Evolutionary conservation across 2,329 filamentous ascomycete species (phyloP), one percentile per base, ranked within the genome.

Genomic region (Colletotrichum paranaense): DNA sequence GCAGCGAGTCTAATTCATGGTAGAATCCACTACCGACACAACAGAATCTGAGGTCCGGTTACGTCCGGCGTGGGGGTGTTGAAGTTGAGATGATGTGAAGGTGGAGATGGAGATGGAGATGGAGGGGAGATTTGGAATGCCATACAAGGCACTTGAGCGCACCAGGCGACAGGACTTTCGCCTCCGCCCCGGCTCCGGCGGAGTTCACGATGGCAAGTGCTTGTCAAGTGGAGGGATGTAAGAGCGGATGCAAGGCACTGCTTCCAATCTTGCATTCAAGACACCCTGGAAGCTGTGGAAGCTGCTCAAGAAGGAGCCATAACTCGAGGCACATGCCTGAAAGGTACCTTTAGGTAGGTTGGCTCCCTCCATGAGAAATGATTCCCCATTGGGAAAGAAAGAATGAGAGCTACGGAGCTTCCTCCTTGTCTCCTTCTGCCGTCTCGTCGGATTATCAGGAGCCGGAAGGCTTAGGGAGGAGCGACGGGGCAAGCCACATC

Each of bases 401-500:
- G 19, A n/a, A 30, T 35, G 30, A 16, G n/a, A 42, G 38, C 11
- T 35, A 35, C 32, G 38, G 14, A 12, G 32, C 32, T 35, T 42
- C 38, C 38, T 42, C 38, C 38, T 19, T 16, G 4, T n/a, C 28
- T 49, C 6, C 26, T 19, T 57, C 26, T 28, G 19, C 52, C 12
- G 26, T 19, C 16, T 12, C 26, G 19, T 16, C 22, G 57, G 57
- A 28, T 46, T 52, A 16, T 24, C 67, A 46, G 42, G 49, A 62
- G 26, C 32, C 28, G 65, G 58, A 56, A 38, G 53, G 69, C 53
- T 55, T 58, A 52, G 30, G 65, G n/a, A 28, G 68, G 42, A 69
- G 66, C 68, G 35, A 65, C 62, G 28, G 68, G 19, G 30, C 58
- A 58, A 71, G 70, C 70, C 60, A 62, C 70, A 70, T 55, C n/a